Evolutionary conservation across 2,329 filamentous ascomycete genomes (phyloP).

Genomic region (Talaromyces marneffei): DNA sequence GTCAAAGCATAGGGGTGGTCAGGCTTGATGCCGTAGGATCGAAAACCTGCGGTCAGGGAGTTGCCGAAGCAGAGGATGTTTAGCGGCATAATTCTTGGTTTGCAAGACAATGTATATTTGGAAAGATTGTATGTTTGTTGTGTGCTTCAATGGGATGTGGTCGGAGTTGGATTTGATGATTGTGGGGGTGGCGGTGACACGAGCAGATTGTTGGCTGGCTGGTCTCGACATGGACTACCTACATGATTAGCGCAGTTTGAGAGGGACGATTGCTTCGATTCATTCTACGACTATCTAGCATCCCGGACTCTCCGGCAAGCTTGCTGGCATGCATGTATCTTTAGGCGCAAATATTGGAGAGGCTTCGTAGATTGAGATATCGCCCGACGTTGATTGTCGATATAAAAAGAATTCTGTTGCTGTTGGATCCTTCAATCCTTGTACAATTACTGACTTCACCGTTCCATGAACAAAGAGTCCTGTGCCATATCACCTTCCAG

Average conservation of each 20-base stretch:
- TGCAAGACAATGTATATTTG: too few relatives aligned
- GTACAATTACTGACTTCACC: not conserved
- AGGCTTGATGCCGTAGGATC: conserved; percentile 35
- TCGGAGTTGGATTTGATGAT: not conserved
- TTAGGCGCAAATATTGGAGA: too few relatives aligned
- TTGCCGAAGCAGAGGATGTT: conserved; percentile 59
- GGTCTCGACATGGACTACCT: not conserved
- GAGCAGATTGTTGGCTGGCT: not conserved
- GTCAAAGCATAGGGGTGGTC: conserved; percentile 50
- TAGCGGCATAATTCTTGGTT: not conserved
- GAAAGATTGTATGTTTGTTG: not conserved
- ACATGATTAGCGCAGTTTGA: not conserved
- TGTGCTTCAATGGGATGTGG: not conserved
- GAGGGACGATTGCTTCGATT: too few relatives aligned
- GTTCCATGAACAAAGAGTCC: not conserved
- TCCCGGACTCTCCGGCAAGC: too few relatives aligned
- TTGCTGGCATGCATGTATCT: too few relatives aligned
- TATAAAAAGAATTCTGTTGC: too few relatives aligned
- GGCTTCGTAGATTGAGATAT: too few relatives aligned
- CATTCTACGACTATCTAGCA: too few relatives aligned
- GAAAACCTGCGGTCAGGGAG: conserved; percentile 57
- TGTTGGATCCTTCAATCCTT: not conserved
- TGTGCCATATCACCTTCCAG: not conserved
- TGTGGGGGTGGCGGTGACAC: not conserved
- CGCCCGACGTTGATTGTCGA: too few relatives aligned